phyloP scores from a whole-genome alignment of 352 stramenopile genomes.

The Globisporangium parvum region DNA sequence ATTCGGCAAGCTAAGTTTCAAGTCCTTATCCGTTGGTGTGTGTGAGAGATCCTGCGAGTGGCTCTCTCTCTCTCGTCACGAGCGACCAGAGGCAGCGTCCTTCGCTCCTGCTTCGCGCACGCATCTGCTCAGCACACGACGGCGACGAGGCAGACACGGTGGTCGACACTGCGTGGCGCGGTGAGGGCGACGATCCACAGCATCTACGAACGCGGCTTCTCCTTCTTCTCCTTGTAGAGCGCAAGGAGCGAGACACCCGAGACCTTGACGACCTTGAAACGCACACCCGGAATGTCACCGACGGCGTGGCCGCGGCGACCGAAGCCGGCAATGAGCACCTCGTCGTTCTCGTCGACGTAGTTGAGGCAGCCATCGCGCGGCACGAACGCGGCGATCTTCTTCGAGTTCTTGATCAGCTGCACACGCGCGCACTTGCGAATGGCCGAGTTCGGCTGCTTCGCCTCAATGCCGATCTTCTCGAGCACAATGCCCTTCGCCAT shows the following conservation, averaged over 20 bases:
- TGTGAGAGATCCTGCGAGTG: slow-evolving; percentile 2
- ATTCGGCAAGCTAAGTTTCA: slow-evolving; percentile 18
- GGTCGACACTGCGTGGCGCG: background rate
- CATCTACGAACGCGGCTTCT: slow-evolving; percentile 98
- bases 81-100: background rate
- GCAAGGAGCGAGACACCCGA: slow-evolving; percentile 98
- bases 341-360: slow-evolving; percentile 99
- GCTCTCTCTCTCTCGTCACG: background rate
- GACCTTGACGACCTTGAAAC: slow-evolving; percentile 99
- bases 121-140: too few relatives aligned
- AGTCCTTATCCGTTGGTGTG: slow-evolving; percentile 19
- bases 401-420: slow-evolving; percentile 99
- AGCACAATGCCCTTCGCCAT: slow-evolving; percentile 99
- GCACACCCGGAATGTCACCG: slow-evolving; percentile 99
- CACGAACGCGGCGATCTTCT: slow-evolving; percentile 99
- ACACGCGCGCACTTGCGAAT: slow-evolving; percentile 99
- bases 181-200: slow-evolving; percentile 11
- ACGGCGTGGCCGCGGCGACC: slow-evolving; percentile 98
- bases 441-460: slow-evolving; percentile 99
- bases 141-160: too few relatives aligned
- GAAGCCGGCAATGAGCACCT: slow-evolving; percentile 99
- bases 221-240: slow-evolving; percentile 99
- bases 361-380: slow-evolving; percentile 99
- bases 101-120: background rate
- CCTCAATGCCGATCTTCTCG: slow-evolving; percentile 99